Evolutionary conservation across 495 filamentous ascomycete species (phyloP), one percentile per base, ranked within the genome.

Genomic region (Penicillium ochrochloron): DNA sequence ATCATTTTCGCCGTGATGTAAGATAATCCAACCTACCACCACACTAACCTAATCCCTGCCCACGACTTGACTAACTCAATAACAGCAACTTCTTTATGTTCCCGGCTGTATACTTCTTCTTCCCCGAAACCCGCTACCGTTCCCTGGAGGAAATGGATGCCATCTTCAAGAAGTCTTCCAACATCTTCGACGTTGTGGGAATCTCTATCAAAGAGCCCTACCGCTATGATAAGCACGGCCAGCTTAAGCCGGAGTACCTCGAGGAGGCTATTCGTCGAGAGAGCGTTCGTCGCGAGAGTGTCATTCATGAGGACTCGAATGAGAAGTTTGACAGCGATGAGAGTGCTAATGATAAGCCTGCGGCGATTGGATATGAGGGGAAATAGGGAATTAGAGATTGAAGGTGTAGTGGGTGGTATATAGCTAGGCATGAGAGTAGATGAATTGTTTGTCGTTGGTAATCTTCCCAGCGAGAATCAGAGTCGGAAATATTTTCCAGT

Each of bases 71-170:
- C 64, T 67, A 29, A 64, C 57, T 17, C 0, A 48, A 25, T 12
- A 0, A 42, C 44, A 61, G 70, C n/a, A 71, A 71, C 48, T 67
- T 66, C 1, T 71, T 69, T 35, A 71, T 71, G 34, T 66, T 71
- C 64, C 69, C 69, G 7, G 63, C 60, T 19, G 69, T 71, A 39
- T 89, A 88, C 75, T 87, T 89, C 78, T 88, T 91, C 83, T 90
- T 86, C 71, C 89, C 89, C 0, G 89, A 92, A 72, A 92, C 89
- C 0, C 85, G 85, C 15, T 86, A 85, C 66, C 86, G 88, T 21
- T 86, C 85, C 7, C 79, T 92, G 9, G 89, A 92, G 66, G 89
- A 92, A 70, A 88, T 92, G 84, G 89, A 92, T 70, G 73, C 74
- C 63, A 90, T 92, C 66, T 92, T 92, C 81, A 83, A 82, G 71